These are phyloP conservation scores for Hypocreales sp. DNA, from an alignment of 2,329 filamentous ascomycete genomes.

Conservation along the genomic window DNA sequence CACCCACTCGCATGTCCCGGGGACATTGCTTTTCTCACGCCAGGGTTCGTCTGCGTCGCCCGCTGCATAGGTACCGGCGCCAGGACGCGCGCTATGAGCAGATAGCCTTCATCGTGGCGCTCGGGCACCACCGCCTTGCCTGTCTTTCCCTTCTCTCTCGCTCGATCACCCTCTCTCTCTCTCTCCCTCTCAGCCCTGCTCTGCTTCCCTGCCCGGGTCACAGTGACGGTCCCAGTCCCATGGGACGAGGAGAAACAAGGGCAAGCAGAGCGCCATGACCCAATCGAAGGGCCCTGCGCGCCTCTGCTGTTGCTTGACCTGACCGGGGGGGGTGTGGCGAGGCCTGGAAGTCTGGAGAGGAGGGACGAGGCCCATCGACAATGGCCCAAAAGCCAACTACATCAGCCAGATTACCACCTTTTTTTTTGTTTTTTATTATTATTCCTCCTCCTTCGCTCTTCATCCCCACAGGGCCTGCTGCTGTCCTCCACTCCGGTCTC, in stretches of 20 bases:
- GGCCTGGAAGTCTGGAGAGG: no score
- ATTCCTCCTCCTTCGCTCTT: no score
- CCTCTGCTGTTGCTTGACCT: slow-evolving; percentile 1
- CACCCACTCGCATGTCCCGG: slow-evolving; percentile 1
- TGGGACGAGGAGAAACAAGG: slow-evolving; percentile 2
- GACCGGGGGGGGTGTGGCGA: no score
- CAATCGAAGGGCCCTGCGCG: slow-evolving; percentile 2
- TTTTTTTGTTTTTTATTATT: no score
- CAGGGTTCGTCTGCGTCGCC: slow-evolving; percentile 2
- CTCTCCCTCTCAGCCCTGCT: no score
- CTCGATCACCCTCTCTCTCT: no score
- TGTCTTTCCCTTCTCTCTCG: no score
- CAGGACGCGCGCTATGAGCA: slow-evolving; percentile 2
- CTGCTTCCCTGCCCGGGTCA: slow-evolving; percentile 3
- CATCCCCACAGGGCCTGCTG: not conserved
- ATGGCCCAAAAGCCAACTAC: slow-evolving; percentile 1
- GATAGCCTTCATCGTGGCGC: slow-evolving; percentile 1
- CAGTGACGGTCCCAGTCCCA: slow-evolving; percentile 2
- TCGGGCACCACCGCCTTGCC: slow-evolving; percentile 3
- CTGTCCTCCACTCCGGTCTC: not conserved
- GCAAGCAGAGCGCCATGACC: slow-evolving; percentile 1
- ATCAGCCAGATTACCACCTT: slow-evolving; percentile 1
- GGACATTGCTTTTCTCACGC: slow-evolving; percentile 4
- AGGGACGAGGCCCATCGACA: no score
- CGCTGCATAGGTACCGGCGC: no score